Evolutionary conservation across 257 asterid species (phyloP).

Genomic region (Oldenlandia corymbosa): DNA sequence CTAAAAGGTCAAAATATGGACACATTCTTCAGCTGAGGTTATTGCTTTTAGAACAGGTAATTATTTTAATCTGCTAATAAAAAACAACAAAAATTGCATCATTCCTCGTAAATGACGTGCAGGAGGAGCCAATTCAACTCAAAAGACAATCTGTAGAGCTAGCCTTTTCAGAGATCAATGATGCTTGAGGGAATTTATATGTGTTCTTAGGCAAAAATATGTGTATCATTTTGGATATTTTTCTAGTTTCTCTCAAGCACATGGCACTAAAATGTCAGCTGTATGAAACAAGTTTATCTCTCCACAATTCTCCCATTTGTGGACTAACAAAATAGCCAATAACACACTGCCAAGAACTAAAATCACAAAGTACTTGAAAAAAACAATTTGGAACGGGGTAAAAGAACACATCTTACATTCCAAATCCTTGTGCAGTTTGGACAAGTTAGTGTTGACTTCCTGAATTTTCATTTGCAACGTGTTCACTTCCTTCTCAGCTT

Average conservation of each 20-base stretch:
- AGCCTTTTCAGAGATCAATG: not conserved
- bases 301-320: not conserved
- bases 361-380: constrained; percentile 9
- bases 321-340: not conserved
- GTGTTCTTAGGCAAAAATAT: not conserved
- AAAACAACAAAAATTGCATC: not conserved
- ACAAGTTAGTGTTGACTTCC: constrained; percentile 63
- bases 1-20: not conserved
- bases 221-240: not conserved
- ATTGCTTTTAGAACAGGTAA: not conserved
- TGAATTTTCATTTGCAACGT: constrained; percentile 61
- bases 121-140: not conserved
- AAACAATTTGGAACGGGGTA: not conserved
- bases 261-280: not conserved
- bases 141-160: not conserved
- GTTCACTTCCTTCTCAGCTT: constrained; percentile 81
- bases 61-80: not conserved
- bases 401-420: constrained; percentile 55
- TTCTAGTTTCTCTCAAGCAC: constrained; percentile 3
- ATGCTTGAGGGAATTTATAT: not conserved
- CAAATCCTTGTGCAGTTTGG: constrained; percentile 65
- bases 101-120: not conserved
- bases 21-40: not conserved
- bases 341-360: not conserved
- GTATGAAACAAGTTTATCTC: not conserved